Evolutionary conservation across 345 rosid genomes (phyloP).

Genomic region (Murraya koenigii): DNA sequence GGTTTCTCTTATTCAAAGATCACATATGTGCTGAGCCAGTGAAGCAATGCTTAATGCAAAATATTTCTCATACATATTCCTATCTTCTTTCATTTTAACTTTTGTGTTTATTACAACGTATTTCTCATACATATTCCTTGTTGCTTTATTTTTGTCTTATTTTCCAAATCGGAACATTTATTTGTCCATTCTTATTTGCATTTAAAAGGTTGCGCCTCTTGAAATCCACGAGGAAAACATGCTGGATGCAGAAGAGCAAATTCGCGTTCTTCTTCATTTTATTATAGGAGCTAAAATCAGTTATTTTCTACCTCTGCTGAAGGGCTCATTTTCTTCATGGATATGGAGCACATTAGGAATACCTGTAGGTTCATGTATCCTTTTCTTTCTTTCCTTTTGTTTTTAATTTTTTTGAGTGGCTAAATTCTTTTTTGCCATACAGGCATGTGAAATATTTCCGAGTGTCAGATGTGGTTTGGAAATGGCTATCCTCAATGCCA

Average conservation of each 20-base stretch:
- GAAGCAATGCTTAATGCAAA: neutral
- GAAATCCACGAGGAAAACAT: conserved; percentile 63
- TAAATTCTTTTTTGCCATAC: conserved; percentile 14
- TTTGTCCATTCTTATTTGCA: conserved; percentile 10
- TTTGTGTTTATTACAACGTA: neutral
- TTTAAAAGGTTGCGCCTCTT: conserved; percentile 86
- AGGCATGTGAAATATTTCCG: conserved; percentile 77
- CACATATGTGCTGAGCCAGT: neutral
- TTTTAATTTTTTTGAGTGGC: neutral
- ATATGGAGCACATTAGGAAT: conserved; percentile 74
- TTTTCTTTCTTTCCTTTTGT: neutral
- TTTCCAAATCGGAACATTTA: neutral
- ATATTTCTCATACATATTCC: neutral
- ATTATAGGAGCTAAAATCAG: conserved; percentile 55
- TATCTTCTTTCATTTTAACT: neutral
- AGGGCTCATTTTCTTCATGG: conserved; percentile 80
- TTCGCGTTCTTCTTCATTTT: conserved; percentile 56
- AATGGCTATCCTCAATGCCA: conserved; percentile 83
- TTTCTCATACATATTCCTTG: neutral
- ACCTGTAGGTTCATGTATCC: conserved; percentile 44
- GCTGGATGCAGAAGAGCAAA: conserved; percentile 83
- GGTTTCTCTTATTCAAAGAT: neutral
- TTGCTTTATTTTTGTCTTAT: neutral
- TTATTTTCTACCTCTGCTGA: conserved; percentile 55
- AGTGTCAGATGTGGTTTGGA: conserved; percentile 96